Evolutionary conservation across 495 filamentous ascomycete genomes (phyloP).

Genomic region (Rostrohypoxylon terebratum): DNA sequence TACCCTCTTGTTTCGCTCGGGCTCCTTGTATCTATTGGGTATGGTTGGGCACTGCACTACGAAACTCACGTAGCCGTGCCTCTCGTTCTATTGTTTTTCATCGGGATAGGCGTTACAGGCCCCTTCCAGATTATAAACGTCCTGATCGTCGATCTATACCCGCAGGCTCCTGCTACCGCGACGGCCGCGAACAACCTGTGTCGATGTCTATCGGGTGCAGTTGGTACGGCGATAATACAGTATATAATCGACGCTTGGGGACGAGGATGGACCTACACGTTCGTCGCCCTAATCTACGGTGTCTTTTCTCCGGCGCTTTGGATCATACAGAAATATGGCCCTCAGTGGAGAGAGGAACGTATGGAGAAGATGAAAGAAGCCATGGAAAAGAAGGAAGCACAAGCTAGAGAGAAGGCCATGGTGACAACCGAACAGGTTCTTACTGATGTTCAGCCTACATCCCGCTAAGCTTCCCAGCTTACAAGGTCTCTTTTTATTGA

Average conservation of each 20-base stretch:
- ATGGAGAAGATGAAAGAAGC: conserved; percentile 44
- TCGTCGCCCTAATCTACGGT: conserved; percentile 55
- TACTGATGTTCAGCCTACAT: background rate
- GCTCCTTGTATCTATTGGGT: conserved; percentile 59
- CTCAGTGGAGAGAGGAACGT: conserved; percentile 57
- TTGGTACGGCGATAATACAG: conserved; percentile 58
- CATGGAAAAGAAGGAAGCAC: conserved; percentile 42
- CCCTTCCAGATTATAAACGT: conserved; percentile 64
- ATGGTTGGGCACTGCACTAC: conserved; percentile 68
- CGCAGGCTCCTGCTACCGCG: conserved; percentile 59
- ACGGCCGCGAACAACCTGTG: conserved; percentile 62
- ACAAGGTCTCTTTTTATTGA: background rate
- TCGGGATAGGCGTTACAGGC: conserved; percentile 64
- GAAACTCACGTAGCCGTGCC: conserved; percentile 61
- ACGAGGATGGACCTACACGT: conserved; percentile 61
- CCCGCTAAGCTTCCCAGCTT: background rate
- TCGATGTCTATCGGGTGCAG: conserved; percentile 59
- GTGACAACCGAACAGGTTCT: conserved; percentile 8
- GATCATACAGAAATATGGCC: conserved; percentile 54
- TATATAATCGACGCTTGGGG: conserved; percentile 58
- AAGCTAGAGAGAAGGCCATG: conserved; percentile 27
- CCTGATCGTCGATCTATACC: conserved; percentile 61
- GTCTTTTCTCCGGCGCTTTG: conserved; percentile 54
- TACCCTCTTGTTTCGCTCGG: conserved; percentile 61
- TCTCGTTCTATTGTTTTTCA: conserved; percentile 67